Evolutionary conservation across 805 yeast genomes (phyloP), one percentile per base, ranked within the genome.

Genomic region (Jamesozyma hellenica): DNA sequence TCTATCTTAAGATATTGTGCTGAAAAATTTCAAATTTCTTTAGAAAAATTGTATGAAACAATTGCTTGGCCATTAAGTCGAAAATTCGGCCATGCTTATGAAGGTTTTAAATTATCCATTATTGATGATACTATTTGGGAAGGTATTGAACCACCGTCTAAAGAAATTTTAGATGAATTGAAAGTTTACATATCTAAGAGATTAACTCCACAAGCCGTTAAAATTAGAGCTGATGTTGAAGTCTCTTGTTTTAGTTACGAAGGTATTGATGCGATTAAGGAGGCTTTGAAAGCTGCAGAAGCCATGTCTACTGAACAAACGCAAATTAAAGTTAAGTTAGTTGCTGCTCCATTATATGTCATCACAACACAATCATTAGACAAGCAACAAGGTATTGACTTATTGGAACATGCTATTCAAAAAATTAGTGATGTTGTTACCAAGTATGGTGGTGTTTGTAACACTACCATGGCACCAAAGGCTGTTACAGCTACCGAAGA

Each of bases 1-100:
- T 87, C 96, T n/a, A 92, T 92, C 56, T 72, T 92, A 60, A 82
- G 98, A 66, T 96, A 92, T 65, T 92, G 96, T 65, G 96, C 98
- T 42, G 98, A 92, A 64, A 92, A 90, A 64, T 90, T 85, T 68
- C 82, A 82, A 60, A 71, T 87, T 39, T 77, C 95, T 29, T 74
- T 92, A 58, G 96, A 90, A 66, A 72, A 71, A 25, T 71, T 92
- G 62, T 92, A 92, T 66, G 79, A 81, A 65, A 72, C 84, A 23
- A 77, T 90, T 56, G 97, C 96, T 26, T 92, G 98, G 98, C 98
- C 98, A 33, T 74, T 92, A 64, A 85, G 94, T 68, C 78, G 82
- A 65, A 88, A 82, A 63, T 92, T 75, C 60, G 97, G 98, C 45
- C 97, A 92, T 63, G 95, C 96, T 18, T 87, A 87, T 61, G 97